Percentiles rank a stretch among this genome's conserved stretches.
These are phyloP conservation scores for Trichoderma simmonsii DNA, from an alignment of 2,329 filamentous ascomycete genomes.

Conservation along the genomic window DNA sequence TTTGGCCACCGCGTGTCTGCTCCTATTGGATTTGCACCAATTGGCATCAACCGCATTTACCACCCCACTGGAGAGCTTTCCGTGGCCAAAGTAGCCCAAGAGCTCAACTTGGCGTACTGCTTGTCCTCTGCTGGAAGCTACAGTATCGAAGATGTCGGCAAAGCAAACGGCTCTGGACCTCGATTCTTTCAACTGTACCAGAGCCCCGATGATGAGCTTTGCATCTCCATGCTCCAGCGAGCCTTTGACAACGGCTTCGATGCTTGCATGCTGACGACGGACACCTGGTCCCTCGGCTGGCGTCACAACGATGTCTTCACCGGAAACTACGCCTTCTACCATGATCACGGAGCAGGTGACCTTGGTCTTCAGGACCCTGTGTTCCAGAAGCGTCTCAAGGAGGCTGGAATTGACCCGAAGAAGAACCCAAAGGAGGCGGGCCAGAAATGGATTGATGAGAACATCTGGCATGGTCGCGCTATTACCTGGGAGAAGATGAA, in stretches of 20 bases:
- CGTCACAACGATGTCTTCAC: slow-evolving; percentile 65
- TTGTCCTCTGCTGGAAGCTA: slow-evolving; percentile 62
- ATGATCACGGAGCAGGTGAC: slow-evolving; percentile 53
- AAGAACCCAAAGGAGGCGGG: slow-evolving; percentile 48
- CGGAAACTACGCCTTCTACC: slow-evolving; percentile 58
- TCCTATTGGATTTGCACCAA: slow-evolving; percentile 58
- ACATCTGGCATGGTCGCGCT: slow-evolving; percentile 60
- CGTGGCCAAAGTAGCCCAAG: slow-evolving; percentile 57
- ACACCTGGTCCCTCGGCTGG: slow-evolving; percentile 68
- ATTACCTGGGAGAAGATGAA: slow-evolving; percentile 62
- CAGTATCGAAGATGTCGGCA: slow-evolving; percentile 64
- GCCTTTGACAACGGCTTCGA: slow-evolving; percentile 61
- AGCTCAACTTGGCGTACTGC: slow-evolving; percentile 62
- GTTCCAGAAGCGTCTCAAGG: slow-evolving; percentile 51
- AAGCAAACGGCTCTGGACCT: slow-evolving; percentile 53
- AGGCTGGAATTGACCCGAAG: slow-evolving; percentile 48
- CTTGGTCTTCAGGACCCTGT: slow-evolving; percentile 58
- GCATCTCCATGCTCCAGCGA: slow-evolving; percentile 59
- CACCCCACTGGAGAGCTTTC: slow-evolving; percentile 64
- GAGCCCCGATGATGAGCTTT: slow-evolving; percentile 64
- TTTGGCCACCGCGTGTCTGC: slow-evolving; percentile 52
- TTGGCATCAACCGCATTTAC: slow-evolving; percentile 67
- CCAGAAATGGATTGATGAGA: slow-evolving; percentile 58
- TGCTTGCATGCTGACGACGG: slow-evolving; percentile 67
- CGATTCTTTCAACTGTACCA: slow-evolving; percentile 76